A percentile compares a stretch with the other conserved stretches of the same genome.
phyloP scores from a whole-genome alignment of 768 basidiomycete genomes.

The Lentinula sp. region DNA sequence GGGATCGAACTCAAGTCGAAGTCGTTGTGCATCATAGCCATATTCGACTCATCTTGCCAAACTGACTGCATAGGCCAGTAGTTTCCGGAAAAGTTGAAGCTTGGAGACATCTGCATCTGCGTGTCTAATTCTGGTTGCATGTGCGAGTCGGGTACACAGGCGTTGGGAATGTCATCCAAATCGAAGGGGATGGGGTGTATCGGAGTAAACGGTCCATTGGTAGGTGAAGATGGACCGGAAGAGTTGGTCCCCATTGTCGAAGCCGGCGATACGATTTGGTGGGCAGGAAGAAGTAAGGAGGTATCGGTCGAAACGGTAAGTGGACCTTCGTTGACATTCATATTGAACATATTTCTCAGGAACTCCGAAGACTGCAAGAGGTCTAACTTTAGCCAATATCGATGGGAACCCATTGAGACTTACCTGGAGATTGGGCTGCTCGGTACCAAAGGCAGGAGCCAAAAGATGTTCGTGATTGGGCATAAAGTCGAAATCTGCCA shows the following conservation, averaged over 20 bases:
- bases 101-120: slow-evolving; percentile 24
- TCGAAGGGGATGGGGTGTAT: slow-evolving; percentile 22
- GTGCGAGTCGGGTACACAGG: slow-evolving; percentile 20
- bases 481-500: slow-evolving; percentile 50
- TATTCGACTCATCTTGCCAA: slow-evolving; percentile 25
- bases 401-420: slow-evolving; percentile 10
- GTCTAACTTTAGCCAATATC: background rate
- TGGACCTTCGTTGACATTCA: slow-evolving; percentile 14
- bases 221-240: slow-evolving; percentile 47
- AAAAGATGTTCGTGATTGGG: slow-evolving; percentile 34
- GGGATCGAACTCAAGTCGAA: slow-evolving; percentile 65
- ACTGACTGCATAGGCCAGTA: slow-evolving; percentile 26
- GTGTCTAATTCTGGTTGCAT: slow-evolving; percentile 31
- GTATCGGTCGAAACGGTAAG: slow-evolving; percentile 35
- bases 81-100: slow-evolving; percentile 24
- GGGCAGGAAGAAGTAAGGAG: slow-evolving; percentile 30
- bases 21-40: slow-evolving; percentile 48
- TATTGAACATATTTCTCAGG: slow-evolving; percentile 40
- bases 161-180: slow-evolving; percentile 16
- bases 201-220: slow-evolving; percentile 46
- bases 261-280: slow-evolving; percentile 43
- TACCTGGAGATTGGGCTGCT: slow-evolving; percentile 41
- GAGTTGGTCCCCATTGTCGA: slow-evolving; percentile 40
- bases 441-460: slow-evolving; percentile 32
- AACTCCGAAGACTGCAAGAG: slow-evolving; percentile 39